Conservation (phyloP, 257 asterid species). For the Solanum clarkiae region DNA sequence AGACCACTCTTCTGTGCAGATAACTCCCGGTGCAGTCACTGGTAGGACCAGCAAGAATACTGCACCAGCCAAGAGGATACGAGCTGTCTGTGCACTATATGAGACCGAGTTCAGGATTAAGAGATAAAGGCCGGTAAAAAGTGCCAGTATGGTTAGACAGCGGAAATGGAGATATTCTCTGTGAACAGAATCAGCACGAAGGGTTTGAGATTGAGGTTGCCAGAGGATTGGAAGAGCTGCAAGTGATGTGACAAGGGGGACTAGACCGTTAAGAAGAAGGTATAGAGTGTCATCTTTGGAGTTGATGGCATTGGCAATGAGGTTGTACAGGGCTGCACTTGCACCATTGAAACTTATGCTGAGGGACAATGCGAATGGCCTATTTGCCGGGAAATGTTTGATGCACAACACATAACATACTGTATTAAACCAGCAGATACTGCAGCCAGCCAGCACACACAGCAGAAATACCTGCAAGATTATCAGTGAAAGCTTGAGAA, state of each 20-base stretch:
- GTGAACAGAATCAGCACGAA: not conserved
- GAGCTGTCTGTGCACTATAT: conserved; percentile 13
- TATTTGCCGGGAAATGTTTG: conserved; percentile 28
- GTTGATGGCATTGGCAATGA: conserved; percentile 37
- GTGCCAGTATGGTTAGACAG: conserved; percentile 24
- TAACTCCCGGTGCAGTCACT: conserved; percentile 5
- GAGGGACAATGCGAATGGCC: conserved; percentile 45
- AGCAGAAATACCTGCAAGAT: conserved; percentile 32
- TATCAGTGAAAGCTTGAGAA: not conserved
- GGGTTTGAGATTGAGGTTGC: conserved; percentile 13
- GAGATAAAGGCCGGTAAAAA: conserved; percentile 40
- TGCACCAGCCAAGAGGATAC: conserved; percentile 24
- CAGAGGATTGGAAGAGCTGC: conserved; percentile 17
- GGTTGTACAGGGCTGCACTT: conserved; percentile 53
- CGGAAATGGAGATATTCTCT: conserved; percentile 21
- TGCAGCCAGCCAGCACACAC: conserved; percentile 46
- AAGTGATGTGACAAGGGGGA: conserved; percentile 29
- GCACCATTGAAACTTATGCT: conserved; percentile 47
- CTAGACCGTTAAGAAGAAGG: conserved; percentile 47
- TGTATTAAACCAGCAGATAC: conserved; percentile 71
- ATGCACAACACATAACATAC: conserved; percentile 56
- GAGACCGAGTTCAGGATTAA: conserved; percentile 21
- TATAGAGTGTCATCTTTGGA: conserved; percentile 19
- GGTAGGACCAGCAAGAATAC: conserved; percentile 35
- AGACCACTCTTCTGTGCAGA: conserved; percentile 8